Evolutionary conservation across 768 basidiomycete species (phyloP).

Genomic region (Podaxis carcinomalis): DNA sequence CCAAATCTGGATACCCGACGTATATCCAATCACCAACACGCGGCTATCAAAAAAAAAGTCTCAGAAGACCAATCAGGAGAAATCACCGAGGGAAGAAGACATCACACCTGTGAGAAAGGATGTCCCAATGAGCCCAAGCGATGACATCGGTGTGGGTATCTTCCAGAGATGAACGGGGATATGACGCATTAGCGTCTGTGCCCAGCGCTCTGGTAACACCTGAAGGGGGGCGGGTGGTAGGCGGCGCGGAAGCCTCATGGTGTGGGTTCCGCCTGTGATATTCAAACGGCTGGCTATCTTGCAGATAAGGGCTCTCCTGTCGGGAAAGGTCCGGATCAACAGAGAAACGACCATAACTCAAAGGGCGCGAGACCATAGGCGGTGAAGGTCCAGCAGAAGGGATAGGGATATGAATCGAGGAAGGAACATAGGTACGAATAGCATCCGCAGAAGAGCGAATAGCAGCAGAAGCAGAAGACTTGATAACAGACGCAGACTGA

Average conservation of each 20-base stretch:
- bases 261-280: neutral
- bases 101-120: slow-evolving; percentile 3
- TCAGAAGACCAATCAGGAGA: neutral
- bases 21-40: slow-evolving; percentile 33
- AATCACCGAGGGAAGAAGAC: neutral
- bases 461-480: neutral
- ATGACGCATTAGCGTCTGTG: neutral
- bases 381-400: slow-evolving; percentile 42
- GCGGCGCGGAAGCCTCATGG: neutral
- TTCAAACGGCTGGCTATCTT: neutral
- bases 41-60: neutral
- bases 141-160: neutral
- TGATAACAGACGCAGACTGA: slow-evolving; percentile 1
- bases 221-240: neutral
- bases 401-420: slow-evolving; percentile 31
- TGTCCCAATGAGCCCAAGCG: slow-evolving; percentile 6
- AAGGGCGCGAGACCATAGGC: slow-evolving; percentile 35
- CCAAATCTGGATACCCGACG: slow-evolving; percentile 54
- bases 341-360: slow-evolving; percentile 4
- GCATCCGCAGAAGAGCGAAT: slow-evolving; percentile 9
- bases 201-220: neutral
- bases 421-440: slow-evolving; percentile 49
- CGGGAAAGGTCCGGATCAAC: slow-evolving; percentile 8
- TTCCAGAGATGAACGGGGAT: neutral
- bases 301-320: neutral